A percentile compares a stretch with the other conserved stretches of the same genome.
These are phyloP conservation scores for Podospora bellae-mahoneyi DNA, from an alignment of 495 filamentous ascomycete genomes.

Conservation along the genomic window DNA sequence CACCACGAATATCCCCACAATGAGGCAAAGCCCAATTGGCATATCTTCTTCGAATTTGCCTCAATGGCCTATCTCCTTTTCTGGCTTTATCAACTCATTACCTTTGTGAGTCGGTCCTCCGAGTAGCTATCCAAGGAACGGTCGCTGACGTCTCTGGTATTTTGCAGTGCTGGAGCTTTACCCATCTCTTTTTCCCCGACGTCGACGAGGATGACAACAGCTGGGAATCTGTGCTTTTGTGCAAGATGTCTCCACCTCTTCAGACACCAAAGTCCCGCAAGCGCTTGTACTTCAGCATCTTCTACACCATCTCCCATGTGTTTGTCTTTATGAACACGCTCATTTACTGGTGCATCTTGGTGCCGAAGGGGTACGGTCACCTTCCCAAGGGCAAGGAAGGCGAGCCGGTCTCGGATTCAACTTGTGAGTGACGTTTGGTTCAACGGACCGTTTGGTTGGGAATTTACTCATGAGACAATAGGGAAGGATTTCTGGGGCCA, in stretches of 20 bases:
- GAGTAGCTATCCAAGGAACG: background rate
- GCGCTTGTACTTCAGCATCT: constrained; percentile 46
- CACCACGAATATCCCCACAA: constrained; percentile 17
- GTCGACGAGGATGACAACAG: constrained; percentile 30
- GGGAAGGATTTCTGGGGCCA: constrained; percentile 32
- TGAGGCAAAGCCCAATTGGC: constrained; percentile 35
- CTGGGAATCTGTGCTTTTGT: constrained; percentile 28
- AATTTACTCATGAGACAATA: background rate
- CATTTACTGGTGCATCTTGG: constrained; percentile 47
- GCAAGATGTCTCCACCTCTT: constrained; percentile 39
- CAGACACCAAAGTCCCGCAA: constrained; percentile 34
- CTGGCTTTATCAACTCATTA: constrained; percentile 43
- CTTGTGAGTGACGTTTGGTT: background rate
- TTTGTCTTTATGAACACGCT: constrained; percentile 45
- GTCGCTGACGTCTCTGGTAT: background rate
- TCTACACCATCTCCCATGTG: constrained; percentile 45
- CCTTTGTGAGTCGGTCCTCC: constrained; percentile 34
- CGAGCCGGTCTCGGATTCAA: background rate
- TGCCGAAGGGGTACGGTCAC: constrained; percentile 37
- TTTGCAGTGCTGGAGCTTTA: constrained; percentile 43
- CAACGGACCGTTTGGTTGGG: background rate
- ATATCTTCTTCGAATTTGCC: constrained; percentile 48
- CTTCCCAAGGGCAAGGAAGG: constrained; percentile 18
- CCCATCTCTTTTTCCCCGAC: constrained; percentile 46
- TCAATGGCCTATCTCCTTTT: constrained; percentile 42